Base-by-base conservation (phyloP, 345 rosid genomes). In the Clausena lansium region DNA sequence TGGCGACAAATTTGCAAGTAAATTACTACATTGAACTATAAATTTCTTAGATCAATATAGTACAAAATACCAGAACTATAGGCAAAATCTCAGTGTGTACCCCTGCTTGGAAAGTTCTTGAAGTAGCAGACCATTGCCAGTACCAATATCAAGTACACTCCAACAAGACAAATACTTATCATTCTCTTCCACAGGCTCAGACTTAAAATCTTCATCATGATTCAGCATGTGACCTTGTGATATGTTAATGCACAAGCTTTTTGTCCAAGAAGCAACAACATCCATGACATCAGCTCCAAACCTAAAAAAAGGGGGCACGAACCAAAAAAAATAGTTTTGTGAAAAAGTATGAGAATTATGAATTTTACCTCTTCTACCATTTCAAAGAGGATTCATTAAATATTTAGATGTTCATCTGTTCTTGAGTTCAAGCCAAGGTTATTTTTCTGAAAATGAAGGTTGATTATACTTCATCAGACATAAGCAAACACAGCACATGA, bases 211-310 rank as follows among this genome's bases (percentile, higher is more conserved):
- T 82, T 83, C 87, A 78, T 47, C 78, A 77, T 84, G 84, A 80
- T 77, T 88, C 33, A 87, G 85, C 80, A 79, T 60, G 70, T 70
- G 85, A 62, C 88, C 90, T 57, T 76, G 87, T 66, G 94, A 90
- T 78, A 92, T 83, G 24, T 84, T 88, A 80, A 84, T 57, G 82
- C 99, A 96, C 82, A 94, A 81, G 76, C 82, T 87, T 86, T 88
- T 91, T 20, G 97, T 92, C 99, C 99, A 94, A 79, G 97, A 88
- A 82, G 86, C 87, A 85, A 96, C 94, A 74, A 77, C 83, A 63
- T 91, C 97, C 99, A 96, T 96, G 30, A 94, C 95, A 89, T 91
- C 95, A 80, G 89, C 86, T 77, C 99, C 99, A 90, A 94, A 96
- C 98, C 98, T 96, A 78, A 9, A 1, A 14, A 47, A 58, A 68